These are phyloP conservation scores for Papiliotrema nemorosa DNA, from an alignment of 1,284 basidiomycete genomes.

Conservation along the genomic window DNA sequence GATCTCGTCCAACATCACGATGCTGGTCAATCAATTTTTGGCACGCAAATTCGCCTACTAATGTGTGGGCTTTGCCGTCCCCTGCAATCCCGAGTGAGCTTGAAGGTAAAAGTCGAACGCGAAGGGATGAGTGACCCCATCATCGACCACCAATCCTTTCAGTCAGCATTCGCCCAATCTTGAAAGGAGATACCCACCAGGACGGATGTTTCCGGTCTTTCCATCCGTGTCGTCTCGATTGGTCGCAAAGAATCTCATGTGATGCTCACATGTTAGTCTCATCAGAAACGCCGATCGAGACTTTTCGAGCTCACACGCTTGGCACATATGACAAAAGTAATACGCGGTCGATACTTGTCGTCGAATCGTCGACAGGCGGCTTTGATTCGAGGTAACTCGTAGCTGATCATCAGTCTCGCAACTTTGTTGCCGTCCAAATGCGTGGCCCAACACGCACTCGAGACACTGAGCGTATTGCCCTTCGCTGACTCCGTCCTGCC, in stretches of 20 bases:
- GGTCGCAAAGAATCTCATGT: constrained; percentile 50
- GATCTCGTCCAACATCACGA: constrained; percentile 37
- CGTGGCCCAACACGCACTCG: too few species aligned
- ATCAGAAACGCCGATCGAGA: not conserved
- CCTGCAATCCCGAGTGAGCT: constrained; percentile 46
- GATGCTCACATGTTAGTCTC: constrained; percentile 36
- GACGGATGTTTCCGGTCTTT: constrained; percentile 49
- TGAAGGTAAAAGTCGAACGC: constrained; percentile 46
- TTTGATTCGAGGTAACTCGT: constrained; percentile 12
- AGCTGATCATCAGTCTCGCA: too few species aligned
- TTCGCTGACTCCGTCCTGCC: constrained; percentile 54
- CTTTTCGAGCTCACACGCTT: constrained; percentile 29
- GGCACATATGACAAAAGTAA: constrained; percentile 48
- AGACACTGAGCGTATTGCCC: constrained; percentile 52
- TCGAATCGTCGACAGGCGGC: constrained; percentile 22
- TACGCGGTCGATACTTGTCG: constrained; percentile 42
- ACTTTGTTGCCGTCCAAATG: too few species aligned
- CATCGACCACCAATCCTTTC: constrained; percentile 50
- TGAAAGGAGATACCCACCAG: too few species aligned
- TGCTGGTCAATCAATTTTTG: too few species aligned
- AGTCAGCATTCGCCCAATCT: too few species aligned
- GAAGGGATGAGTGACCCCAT: constrained; percentile 49
- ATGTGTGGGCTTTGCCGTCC: constrained; percentile 51
- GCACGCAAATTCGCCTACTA: too few species aligned
- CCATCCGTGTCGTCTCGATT: constrained; percentile 38